phyloP scores from a whole-genome alignment of 345 rosid genomes.

The Acer campestre region DNA sequence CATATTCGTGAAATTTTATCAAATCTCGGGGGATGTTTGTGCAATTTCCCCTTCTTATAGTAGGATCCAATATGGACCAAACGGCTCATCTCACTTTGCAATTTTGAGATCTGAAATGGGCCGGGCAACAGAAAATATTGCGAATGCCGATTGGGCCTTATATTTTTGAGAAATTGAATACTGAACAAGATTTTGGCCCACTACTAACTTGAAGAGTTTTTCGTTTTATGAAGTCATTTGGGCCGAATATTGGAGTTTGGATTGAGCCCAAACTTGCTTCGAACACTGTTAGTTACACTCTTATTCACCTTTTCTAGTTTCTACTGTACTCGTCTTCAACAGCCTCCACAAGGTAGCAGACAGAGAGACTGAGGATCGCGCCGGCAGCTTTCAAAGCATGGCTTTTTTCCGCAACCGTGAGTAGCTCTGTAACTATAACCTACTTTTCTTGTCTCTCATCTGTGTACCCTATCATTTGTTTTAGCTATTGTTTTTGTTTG shows the following conservation, averaged over 20 bases:
- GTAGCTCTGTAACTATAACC: neutral
- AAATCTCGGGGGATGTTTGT: too few species aligned
- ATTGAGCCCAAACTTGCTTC: neutral
- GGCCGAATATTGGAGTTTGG: too few species aligned
- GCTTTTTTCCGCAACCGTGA: neutral
- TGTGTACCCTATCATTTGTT: neutral
- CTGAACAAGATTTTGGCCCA: too few species aligned
- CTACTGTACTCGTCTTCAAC: neutral
- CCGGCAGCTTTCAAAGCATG: neutral
- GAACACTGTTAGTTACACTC: neutral
- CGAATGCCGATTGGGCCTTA: neutral
- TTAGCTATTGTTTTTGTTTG: neutral
- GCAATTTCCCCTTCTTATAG: too few species aligned
- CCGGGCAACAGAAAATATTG: neutral
- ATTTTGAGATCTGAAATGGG: neutral
- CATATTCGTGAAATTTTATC: too few species aligned
- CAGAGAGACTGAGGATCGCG: neutral
- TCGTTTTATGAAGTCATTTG: too few species aligned
- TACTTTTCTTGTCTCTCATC: too few species aligned
- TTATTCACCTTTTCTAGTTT: too few species aligned
- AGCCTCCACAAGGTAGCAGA: neutral
- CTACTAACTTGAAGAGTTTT: too few species aligned
- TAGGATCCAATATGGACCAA: too few species aligned
- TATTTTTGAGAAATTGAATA: too few species aligned
- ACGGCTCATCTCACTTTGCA: neutral